Base-by-base conservation (phyloP, 116 monocot species). In the Cymodocea nodosa region DNA sequence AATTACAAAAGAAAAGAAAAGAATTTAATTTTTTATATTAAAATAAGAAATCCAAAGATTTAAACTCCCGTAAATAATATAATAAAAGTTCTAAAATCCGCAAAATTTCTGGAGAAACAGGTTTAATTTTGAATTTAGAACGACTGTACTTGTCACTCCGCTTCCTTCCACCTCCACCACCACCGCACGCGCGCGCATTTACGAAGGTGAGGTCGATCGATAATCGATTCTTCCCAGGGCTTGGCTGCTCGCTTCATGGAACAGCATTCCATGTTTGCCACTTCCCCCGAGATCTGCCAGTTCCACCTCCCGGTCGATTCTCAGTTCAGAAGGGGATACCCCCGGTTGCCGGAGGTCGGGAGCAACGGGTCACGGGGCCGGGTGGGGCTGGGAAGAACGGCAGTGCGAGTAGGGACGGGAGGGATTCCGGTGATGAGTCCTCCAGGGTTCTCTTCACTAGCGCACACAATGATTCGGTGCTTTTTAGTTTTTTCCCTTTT, bases 351-450 rank as follows among this genome's bases (percentile, higher is more conserved):
- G n/a, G 44, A 52, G 63, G 53, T 19, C 25, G 62, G 62, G 12
- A 50, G 60, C 15, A 35, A 34, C 23, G 68, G 50, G 80, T 85
- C 71, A 85, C 85, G 37, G 85, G 85, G 66, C 75, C 80, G 60
- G 78, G 82, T 48, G 68, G 80, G 56, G 77, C 36, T 4, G 64
- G 74, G 11, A 23, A 74, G 18, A 39, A 68, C 12, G 24, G 76
- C 50, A 40, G 68, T 71, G 48, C 52, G 60, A 30, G 35, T 16
- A 30, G 51, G 52, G 35, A 18, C 15, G 39, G 64, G 66, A 50
- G 59, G 68, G 76, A 36, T 13, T 67, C 78, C 7, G 85, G 83
- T 74, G 85, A 85, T 35, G 90, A 83, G 40, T 86, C 83, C 0
- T 86, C 90, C 23, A 86, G 72, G 83, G 37, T 37, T 2, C 2